phyloP scores from a whole-genome alignment of 1,284 basidiomycete species.

The Ganoderma leucocontextum region DNA sequence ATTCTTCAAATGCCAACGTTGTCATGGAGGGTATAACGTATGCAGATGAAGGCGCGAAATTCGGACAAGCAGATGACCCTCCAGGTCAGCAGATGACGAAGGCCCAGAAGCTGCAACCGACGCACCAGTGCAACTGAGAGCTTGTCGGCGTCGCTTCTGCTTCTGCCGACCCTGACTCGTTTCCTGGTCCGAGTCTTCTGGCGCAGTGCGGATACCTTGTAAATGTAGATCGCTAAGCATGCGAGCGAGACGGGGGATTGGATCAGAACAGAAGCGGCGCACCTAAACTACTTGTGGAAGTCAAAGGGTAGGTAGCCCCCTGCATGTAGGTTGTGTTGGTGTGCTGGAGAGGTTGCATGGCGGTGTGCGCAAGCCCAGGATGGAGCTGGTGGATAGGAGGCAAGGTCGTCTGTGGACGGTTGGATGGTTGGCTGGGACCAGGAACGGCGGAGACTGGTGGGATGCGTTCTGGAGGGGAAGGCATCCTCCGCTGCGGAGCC shows the following conservation, averaged over 20 bases:
- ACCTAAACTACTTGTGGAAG: slow-evolving; percentile 37
- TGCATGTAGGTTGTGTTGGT: slow-evolving; percentile 23
- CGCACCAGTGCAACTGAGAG: slow-evolving; percentile 80
- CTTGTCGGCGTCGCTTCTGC: slow-evolving; percentile 79
- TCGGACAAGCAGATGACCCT: slow-evolving; percentile 15
- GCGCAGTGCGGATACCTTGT: slow-evolving; percentile 34
- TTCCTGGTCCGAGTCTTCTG: slow-evolving; percentile 57
- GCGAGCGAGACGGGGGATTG: background rate
- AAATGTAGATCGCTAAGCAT: background rate
- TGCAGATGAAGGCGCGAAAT: slow-evolving; percentile 21
- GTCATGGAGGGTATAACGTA: slow-evolving; percentile 8
- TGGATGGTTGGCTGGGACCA: slow-evolving; percentile 25
- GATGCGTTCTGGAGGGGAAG: slow-evolving; percentile 30
- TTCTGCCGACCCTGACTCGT: slow-evolving; percentile 66
- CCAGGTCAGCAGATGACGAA: slow-evolving; percentile 23
- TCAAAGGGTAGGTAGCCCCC: slow-evolving; percentile 31
- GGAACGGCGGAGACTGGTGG: slow-evolving; percentile 19
- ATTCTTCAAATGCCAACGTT: slow-evolving; percentile 48
- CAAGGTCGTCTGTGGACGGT: slow-evolving; percentile 44
- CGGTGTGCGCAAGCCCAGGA: slow-evolving; percentile 59
- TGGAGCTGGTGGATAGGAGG: slow-evolving; percentile 74
- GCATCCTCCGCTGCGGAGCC: slow-evolving; percentile 27
- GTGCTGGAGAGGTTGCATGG: slow-evolving; percentile 19
- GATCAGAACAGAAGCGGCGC: slow-evolving; percentile 2
- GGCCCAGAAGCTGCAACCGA: slow-evolving; percentile 1